Evolutionary conservation across 305 asterid species (phyloP), one percentile per base, ranked within the genome.

Genomic region (Solanum chacoense): DNA sequence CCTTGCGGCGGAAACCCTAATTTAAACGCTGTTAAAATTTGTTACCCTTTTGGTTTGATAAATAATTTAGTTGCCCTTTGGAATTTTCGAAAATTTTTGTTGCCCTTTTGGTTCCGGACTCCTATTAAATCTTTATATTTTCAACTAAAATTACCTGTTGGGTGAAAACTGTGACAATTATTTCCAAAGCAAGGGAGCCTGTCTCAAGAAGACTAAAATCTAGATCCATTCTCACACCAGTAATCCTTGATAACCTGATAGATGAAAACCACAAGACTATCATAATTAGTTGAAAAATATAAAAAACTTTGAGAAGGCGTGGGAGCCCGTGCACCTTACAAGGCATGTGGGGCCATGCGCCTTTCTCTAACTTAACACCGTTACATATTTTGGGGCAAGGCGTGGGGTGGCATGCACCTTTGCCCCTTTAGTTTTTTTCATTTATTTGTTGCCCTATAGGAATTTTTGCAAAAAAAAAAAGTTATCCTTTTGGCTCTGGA

Each of bases 191-290:
- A 31, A 97, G 98, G 34, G 95, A 89, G 67, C 91, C 88, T 12
- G 99, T 95, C 83, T 94, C 98, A 0, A 97, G 94, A 79, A 95
- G 88, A 87, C 87, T 92, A 89, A 95, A 93, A 88, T 92, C 93
- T 4, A 97, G 97, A 89, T 94, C 95, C 98, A 95, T 97, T 84
- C 88, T 80, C 24, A 92, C 89, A 18, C 98, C 98, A 5, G 92
- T 89, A 11, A 93, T 93, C 98, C 99, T 94, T 12, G 98, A 91
- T 26, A 94, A 97, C 91, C 98, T 96, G 91, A 45, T 42, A 22
- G n/a, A 78, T 24, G 18, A 31, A 32, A 42, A 31, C 12, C n/a
- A 65, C 13, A 36, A 71, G 22, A 83, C 31, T 50, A n/a, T 65
- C 12, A 38, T 16, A 42, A 24, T 79, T 26, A 40, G 26, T 79